Evolutionary conservation across 1,139 yeast genomes (phyloP).

Genomic region (Blastobotrys buckinghamii): DNA sequence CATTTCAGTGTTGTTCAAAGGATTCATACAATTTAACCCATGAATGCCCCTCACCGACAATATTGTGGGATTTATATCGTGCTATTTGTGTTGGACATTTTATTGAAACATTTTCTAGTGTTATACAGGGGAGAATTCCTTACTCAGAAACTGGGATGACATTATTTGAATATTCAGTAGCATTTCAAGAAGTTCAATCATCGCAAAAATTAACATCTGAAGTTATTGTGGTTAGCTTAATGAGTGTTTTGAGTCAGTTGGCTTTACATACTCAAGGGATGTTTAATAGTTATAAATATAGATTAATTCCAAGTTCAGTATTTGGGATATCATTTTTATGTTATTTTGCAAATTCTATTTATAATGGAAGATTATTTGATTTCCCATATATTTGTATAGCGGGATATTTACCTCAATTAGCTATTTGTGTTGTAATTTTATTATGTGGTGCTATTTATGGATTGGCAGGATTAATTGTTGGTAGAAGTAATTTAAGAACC

Average conservation of each 20-base stretch:
- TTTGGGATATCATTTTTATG: conserved; percentile 47
- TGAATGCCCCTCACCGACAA: conserved; percentile 34
- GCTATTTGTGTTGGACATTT: conserved; percentile 59
- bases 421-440: conserved; percentile 45
- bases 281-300: conserved; percentile 45
- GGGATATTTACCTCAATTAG: conserved; percentile 57
- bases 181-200: conserved; percentile 65
- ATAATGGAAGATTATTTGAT: conserved; percentile 37
- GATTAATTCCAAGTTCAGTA: conserved; percentile 57
- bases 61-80: conserved; percentile 61
- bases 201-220: conserved; percentile 48
- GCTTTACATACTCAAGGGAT: conserved; percentile 55
- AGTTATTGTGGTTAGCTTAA: conserved; percentile 45
- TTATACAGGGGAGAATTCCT: conserved; percentile 53
- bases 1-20: conserved; percentile 32
- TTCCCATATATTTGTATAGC: conserved; percentile 53
- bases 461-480: conserved; percentile 50
- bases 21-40: conserved; percentile 11
- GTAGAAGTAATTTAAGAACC: conserved; percentile 41
- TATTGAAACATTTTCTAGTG: conserved; percentile 63
- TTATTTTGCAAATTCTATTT: conserved; percentile 40
- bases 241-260: conserved; percentile 51
- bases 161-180: conserved; percentile 65
- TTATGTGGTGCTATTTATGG: conserved; percentile 48
- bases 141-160: conserved; percentile 65